These are phyloP conservation scores for Rhynchosporium secalis DNA, from an alignment of 2,329 filamentous ascomycete genomes.

Conservation along the genomic window DNA sequence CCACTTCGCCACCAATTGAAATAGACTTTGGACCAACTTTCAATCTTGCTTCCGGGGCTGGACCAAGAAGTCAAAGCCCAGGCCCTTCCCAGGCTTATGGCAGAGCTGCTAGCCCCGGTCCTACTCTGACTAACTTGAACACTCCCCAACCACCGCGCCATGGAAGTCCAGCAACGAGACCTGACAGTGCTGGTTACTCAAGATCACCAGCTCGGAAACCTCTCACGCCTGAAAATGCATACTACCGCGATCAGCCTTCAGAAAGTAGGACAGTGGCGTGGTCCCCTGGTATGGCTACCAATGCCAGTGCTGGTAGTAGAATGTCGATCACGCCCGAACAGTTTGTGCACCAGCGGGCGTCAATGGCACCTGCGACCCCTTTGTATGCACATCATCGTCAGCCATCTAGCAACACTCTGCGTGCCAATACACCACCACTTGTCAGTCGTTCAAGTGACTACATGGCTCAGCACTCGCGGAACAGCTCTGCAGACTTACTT, in stretches of 20 bases:
- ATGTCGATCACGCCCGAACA: conserved; percentile 70
- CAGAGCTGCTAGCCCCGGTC: conserved; percentile 51
- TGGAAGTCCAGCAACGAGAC: conserved; percentile 28
- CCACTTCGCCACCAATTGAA: conserved; percentile 50
- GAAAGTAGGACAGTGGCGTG: conserved; percentile 70
- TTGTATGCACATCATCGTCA: conserved; percentile 59
- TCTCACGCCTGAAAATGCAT: conserved; percentile 39
- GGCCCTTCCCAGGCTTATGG: conserved; percentile 60
- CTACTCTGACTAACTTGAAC: conserved; percentile 48
- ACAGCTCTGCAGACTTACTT: conserved; percentile 49
- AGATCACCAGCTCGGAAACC: conserved; percentile 46
- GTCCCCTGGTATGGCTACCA: conserved; percentile 67
- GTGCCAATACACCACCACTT: conserved; percentile 44
- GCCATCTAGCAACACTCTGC: conserved; percentile 52
- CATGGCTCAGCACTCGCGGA: conserved; percentile 45
- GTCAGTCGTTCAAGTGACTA: conserved; percentile 43
- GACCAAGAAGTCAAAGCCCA: conserved; percentile 34
- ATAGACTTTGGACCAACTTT: conserved; percentile 87
- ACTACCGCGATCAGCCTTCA: conserved; percentile 51
- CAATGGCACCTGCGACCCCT: conserved; percentile 55
- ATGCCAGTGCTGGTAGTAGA: conserved; percentile 46
- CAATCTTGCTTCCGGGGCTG: conserved; percentile 44
- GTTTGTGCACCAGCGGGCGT: conserved; percentile 77
- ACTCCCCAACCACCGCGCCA: conserved; percentile 20
- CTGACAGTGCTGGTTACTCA: conserved; percentile 39